Evolutionary conservation across 352 stramenopile species (phyloP).

Genomic region (Pythium angustatum): DNA sequence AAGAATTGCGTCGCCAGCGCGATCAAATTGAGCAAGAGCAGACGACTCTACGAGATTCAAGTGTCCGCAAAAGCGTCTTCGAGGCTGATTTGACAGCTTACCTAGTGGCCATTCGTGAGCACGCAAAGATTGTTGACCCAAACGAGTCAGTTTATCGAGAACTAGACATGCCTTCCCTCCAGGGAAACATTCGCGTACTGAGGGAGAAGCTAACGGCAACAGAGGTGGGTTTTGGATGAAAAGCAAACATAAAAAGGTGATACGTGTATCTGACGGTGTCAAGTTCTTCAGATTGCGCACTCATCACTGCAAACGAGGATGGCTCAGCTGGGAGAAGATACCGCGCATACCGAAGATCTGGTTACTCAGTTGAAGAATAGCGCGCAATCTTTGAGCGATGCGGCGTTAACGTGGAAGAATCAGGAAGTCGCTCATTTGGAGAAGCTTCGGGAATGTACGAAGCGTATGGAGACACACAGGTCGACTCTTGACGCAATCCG

Average conservation of each 20-base stretch:
- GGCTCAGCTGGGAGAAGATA: not conserved
- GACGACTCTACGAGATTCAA: slow-evolving; percentile 1
- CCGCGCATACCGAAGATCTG: not conserved
- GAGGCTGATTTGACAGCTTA: slow-evolving; percentile 11
- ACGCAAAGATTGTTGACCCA: slow-evolving; percentile 9
- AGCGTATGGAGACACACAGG: not conserved
- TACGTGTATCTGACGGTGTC: no score
- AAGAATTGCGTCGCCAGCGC: not conserved
- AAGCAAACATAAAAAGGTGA: no score
- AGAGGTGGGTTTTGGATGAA: slow-evolving; percentile 5
- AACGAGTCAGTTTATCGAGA: not conserved
- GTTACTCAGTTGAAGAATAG: not conserved
- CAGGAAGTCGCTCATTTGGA: not conserved
- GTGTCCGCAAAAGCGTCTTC: slow-evolving; percentile 4
- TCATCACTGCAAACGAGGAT: not conserved
- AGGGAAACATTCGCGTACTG: not conserved
- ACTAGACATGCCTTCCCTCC: not conserved
- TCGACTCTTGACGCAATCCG: not conserved
- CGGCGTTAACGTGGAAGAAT: not conserved
- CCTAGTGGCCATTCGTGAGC: not conserved
- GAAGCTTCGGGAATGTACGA: not conserved
- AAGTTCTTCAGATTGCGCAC: not conserved
- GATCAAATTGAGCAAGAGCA: slow-evolving; percentile 7
- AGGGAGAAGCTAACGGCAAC: not conserved
- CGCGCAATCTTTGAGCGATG: not conserved